Conservation (phyloP, 129 eudicot species). For the Escallonia herrerae region DNA sequence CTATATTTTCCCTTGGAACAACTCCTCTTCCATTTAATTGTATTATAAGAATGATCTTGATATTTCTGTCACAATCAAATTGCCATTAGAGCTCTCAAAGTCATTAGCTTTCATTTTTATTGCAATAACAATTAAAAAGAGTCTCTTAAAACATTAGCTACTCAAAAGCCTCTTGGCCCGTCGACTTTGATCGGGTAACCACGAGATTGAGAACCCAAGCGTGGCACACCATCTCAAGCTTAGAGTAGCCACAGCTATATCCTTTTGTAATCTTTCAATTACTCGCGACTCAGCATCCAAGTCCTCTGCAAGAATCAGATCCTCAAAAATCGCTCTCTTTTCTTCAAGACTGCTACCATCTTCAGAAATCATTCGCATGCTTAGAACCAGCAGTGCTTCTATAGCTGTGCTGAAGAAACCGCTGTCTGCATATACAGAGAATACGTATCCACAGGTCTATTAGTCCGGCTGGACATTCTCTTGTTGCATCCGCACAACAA, state of each 20-base stretch:
- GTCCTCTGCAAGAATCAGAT: constrained; percentile 52
- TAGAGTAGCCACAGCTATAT: constrained; percentile 51
- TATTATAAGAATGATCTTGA: too few relatives aligned
- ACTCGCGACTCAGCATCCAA: constrained; percentile 37
- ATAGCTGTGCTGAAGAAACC: constrained; percentile 58
- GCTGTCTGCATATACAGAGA: constrained; percentile 42
- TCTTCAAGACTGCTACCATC: constrained; percentile 27
- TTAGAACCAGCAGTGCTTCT: constrained; percentile 83
- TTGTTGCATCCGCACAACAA: constrained; percentile 56
- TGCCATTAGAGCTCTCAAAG: too few relatives aligned
- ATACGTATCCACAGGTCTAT: constrained; percentile 53
- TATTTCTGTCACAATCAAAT: too few relatives aligned
- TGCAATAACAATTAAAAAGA: too few relatives aligned
- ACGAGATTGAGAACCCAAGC: constrained; percentile 40
- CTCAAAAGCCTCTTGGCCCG: constrained; percentile 61
- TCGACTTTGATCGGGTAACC: constrained; percentile 52
- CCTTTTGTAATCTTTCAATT: constrained; percentile 32
- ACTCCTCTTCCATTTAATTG: too few relatives aligned
- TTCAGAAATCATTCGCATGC: constrained; percentile 69
- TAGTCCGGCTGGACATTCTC: constrained; percentile 57
- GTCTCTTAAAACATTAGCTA: too few relatives aligned
- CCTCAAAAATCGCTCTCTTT: constrained; percentile 14
- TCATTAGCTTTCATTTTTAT: too few relatives aligned
- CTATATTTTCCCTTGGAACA: too few relatives aligned
- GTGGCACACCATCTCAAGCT: constrained; percentile 73